Conservation (phyloP, 2,329 filamentous ascomycete species). For the Sarocladiaceae sp. region DNA sequence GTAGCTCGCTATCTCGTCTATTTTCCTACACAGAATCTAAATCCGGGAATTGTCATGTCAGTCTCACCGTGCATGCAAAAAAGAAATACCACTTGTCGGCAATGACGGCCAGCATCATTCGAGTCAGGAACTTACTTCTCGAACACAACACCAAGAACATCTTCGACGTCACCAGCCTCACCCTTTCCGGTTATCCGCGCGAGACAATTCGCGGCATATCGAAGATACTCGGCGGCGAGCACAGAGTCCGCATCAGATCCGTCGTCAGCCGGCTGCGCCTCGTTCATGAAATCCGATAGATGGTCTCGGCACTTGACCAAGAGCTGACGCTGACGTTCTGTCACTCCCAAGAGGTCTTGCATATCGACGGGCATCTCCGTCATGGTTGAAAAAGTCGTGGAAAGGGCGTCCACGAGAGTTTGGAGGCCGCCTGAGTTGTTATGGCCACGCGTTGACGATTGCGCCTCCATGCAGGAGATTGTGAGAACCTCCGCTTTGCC, state of each 20-base stretch:
- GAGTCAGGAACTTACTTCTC: conserved; percentile 68
- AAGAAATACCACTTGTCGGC: not conserved
- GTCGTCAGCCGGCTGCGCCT: conserved; percentile 37
- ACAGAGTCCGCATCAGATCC: conserved; percentile 71
- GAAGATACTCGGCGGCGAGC: conserved; percentile 82
- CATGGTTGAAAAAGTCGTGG: conserved; percentile 64
- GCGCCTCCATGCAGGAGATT: conserved; percentile 69
- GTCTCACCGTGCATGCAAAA: not conserved
- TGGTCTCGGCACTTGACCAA: conserved; percentile 68
- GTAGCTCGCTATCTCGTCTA: conserved; percentile 20
- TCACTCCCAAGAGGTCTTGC: conserved; percentile 84
- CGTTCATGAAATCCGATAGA: conserved; percentile 67
- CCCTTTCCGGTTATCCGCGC: conserved; percentile 84
- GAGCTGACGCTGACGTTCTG: conserved; percentile 81
- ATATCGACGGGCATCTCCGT: conserved; percentile 67
- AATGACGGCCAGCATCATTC: conserved; percentile 1
- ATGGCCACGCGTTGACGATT: conserved; percentile 18
- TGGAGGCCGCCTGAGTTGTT: conserved; percentile 63
- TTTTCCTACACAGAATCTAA: conserved; percentile 54
- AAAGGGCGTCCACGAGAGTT: conserved; percentile 61
- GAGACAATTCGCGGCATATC: conserved; percentile 74
- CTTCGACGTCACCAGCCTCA: conserved; percentile 85
- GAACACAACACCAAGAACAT: conserved; percentile 94
- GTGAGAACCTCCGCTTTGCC: conserved; percentile 31
- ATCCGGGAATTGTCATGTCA: conserved; percentile 3